phyloP scores from a whole-genome alignment of 2,329 filamentous ascomycete species.

The Mariannaea sp. region DNA sequence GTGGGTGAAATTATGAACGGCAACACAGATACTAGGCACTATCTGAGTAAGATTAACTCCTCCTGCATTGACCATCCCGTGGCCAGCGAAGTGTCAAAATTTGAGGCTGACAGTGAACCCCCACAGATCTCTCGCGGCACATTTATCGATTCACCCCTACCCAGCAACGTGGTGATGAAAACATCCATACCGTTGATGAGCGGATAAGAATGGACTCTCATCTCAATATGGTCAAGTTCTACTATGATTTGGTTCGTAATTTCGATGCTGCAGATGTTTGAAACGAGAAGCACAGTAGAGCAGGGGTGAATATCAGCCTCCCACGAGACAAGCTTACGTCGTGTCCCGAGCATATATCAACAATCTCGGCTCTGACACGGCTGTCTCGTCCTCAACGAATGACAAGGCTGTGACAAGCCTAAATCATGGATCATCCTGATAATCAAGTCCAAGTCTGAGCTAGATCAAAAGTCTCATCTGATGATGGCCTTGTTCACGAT shows the following conservation, averaged over 20 bases:
- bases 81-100: too few relatives aligned
- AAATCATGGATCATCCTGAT: not conserved
- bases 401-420: not conserved
- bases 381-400: not conserved
- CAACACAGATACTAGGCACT: slow-evolving; percentile 51
- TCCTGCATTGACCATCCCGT: not conserved
- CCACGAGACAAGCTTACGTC: too few relatives aligned
- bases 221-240: slow-evolving; percentile 50
- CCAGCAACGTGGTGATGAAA: slow-evolving; percentile 28
- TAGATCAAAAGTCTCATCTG: not conserved
- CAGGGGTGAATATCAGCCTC: not conserved
- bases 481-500: too few relatives aligned
- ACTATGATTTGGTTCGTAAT: slow-evolving; percentile 51
- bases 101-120: not conserved
- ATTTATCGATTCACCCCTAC: slow-evolving; percentile 52
- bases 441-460: not conserved
- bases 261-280: slow-evolving; percentile 46
- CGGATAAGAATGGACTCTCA: slow-evolving; percentile 46
- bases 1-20: slow-evolving; percentile 53
- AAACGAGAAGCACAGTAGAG: not conserved
- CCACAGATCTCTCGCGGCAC: slow-evolving; percentile 39
- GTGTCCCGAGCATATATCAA: too few relatives aligned
- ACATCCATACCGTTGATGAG: slow-evolving; percentile 52
- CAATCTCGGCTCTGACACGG: not conserved
- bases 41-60: slow-evolving; percentile 41